Base-by-base conservation (phyloP, 371 early-diverging fungal species). In the Hamiltosporidium tvaerminnensis region DNA sequence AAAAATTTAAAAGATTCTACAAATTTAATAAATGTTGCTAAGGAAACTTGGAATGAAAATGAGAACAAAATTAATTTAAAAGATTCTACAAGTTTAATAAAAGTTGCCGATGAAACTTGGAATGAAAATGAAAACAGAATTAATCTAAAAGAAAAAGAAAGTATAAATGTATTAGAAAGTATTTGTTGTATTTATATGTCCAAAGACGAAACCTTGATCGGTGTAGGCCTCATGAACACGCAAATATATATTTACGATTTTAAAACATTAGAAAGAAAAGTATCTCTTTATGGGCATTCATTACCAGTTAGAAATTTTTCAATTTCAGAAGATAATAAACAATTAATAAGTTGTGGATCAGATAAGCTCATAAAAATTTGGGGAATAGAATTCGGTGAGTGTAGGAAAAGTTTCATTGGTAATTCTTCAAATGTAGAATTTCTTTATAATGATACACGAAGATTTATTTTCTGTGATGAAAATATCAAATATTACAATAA, bases 371-470 rank as follows among this genome's bases (percentile, higher is more conserved):
- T 78, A 12, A 78, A 78, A 55, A 63, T 78, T 14, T 78, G 78
- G 78, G 76, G 78, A 32, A 16, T 72, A 32, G 59, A 72, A 12
- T 76, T 74, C 62, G 78, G 78, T 54, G 78, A 78, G 33, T 78
- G 78, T 62, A 69, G 72, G 37, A 78, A 78, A 53, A 73, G 67
- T 10, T 58, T 75, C 7, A 63, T 69, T 44, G 67, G 59, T 23
- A 66, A 72, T 58, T 50, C 67, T 10, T 49, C 12, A 23, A 67
- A 61, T 56, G 30, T 57, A 39, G 47, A 54, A 55, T 59, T 56
- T 36, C 5, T 69, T 30, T 52, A 31, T 37, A 47, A 66, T 30
- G 23, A 23, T 23, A 23, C 23, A 23, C 16, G 44, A 14, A 10
- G 65, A 30, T 73, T 66, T 58, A 36, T 66, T n/a, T 62, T 60